A percentile compares a stretch with the other conserved stretches of the same genome.
phyloP scores from a whole-genome alignment of 2,329 filamentous ascomycete genomes.

The Aspergillus hortae region DNA sequence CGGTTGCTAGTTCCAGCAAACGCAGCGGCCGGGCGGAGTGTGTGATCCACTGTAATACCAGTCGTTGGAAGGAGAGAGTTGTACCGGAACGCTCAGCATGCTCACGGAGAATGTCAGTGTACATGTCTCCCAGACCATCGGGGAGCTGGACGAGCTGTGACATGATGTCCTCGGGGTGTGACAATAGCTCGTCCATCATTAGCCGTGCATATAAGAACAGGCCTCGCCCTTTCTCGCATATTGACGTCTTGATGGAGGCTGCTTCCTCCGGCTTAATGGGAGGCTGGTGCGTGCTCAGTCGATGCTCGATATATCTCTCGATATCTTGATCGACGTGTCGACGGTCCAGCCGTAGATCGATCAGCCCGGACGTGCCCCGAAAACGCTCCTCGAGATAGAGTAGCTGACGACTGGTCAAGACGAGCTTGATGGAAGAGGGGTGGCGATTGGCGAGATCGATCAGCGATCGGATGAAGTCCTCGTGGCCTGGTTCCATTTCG shows the following conservation, averaged over 20 bases:
- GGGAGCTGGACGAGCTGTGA: slow-evolving; percentile 34
- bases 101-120: slow-evolving; percentile 35
- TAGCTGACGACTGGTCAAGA: slow-evolving; percentile 45
- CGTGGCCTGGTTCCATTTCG: slow-evolving; percentile 44
- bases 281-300: slow-evolving; percentile 12
- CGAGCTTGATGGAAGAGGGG: slow-evolving; percentile 36
- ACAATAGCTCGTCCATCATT: slow-evolving; percentile 37
- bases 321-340: slow-evolving; percentile 41
- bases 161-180: slow-evolving; percentile 16
- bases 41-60: slow-evolving; percentile 42
- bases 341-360: slow-evolving; percentile 37
- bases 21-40: slow-evolving; percentile 42
- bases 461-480: slow-evolving; percentile 34
- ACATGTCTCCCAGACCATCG: slow-evolving; percentile 38
- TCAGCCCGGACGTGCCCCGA: slow-evolving; percentile 18
- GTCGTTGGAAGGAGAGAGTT: slow-evolving; percentile 28
- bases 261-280: background rate
- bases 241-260: slow-evolving; percentile 10
- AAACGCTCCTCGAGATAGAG: slow-evolving; percentile 30
- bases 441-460: slow-evolving; percentile 28
- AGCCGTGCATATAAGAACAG: slow-evolving; percentile 45
- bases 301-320: slow-evolving; percentile 30
- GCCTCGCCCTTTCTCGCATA: slow-evolving; percentile 39
- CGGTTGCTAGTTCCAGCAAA: slow-evolving; percentile 40
- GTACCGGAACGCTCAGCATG: slow-evolving; percentile 33